Base-by-base conservation (phyloP, 169 alveolate genomes). In the Besnoitia besnoiti region DNA sequence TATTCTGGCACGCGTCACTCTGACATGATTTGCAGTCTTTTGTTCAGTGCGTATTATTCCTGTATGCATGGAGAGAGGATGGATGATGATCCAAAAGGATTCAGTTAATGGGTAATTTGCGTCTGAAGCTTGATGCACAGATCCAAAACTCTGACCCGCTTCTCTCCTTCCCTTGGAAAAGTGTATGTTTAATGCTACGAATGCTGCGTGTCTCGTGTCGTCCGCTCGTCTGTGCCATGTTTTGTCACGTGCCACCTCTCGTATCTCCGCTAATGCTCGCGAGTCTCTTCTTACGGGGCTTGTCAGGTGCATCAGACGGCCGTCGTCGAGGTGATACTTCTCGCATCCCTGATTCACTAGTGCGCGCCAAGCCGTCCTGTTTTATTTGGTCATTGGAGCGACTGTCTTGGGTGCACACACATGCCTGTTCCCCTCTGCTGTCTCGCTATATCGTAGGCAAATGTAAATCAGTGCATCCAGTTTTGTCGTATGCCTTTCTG, bases 261-360 rank as follows among this genome's bases (percentile, higher is more conserved):
- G 87, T 77, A 77, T 77, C 87, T 77, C 87, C 87, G 14, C 87
- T 77, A 59, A 19, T 46, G 84, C 40, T 33, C 24, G 73, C 73
- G 73, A 33, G 35, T 55, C 73, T 24, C 46, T 12, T 10, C 46
- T 73, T 33, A 33, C 84, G 84, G 73, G 84, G 46, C 46, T 33
- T 73, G 84, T 44, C 7, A 10, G 19, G 47, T 73, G 42, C 84
- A 39, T 12, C 84, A 73, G 84, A 44, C 46, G 84, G 84, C 46
- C 84, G 84, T 73, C 46, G 40, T 73, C 73, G 84, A 73, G 84
- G 84, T 73, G 24, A 73, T 39, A 73, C 19, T 73, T 7, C 46
- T 27, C 16, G 73, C 73, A 55, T 16, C 27, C 19, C 19, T 14
- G n/a, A n/a, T n/a, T n/a, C n/a, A n/a, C n/a, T n/a, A n/a, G n/a